A percentile compares a stretch with the other conserved stretches of the same genome.
These are phyloP conservation scores for Umbelopsis sp. DNA, from an alignment of 192 early-diverging fungal species.

Conservation along the genomic window DNA sequence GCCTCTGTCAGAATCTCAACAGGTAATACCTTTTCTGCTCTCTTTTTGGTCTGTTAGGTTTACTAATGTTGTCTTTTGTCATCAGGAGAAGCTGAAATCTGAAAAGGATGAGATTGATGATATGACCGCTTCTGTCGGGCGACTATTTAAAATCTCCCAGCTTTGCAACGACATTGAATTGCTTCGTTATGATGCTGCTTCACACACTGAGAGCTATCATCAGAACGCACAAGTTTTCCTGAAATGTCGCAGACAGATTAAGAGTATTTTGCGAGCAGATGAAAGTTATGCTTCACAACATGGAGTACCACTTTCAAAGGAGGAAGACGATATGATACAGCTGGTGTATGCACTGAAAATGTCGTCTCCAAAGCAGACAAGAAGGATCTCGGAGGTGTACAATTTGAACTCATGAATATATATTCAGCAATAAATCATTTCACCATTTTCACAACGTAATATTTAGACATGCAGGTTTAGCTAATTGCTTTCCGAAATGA, in stretches of 20 bases:
- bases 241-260: slow-evolving; percentile 45
- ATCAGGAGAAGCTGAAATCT: slow-evolving; percentile 3
- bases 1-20: not conserved
- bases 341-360: slow-evolving; percentile 38
- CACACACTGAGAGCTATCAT: slow-evolving; percentile 18
- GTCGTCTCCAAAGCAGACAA: slow-evolving; percentile 25
- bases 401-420: slow-evolving; percentile 25
- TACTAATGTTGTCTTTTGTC: not conserved
- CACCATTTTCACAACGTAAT: not conserved
- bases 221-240: slow-evolving; percentile 43
- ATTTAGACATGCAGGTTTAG: not conserved
- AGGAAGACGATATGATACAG: slow-evolving; percentile 47
- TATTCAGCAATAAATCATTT: not conserved
- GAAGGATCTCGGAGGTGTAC: slow-evolving; percentile 38
- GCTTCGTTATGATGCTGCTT: slow-evolving; percentile 31
- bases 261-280: slow-evolving; percentile 38
- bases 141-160: slow-evolving; percentile 29
- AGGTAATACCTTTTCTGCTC: not conserved
- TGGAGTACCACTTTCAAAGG: slow-evolving; percentile 31
- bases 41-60: not conserved
- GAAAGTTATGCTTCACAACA: slow-evolving; percentile 39
- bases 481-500: slow-evolving; percentile 5
- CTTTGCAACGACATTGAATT: slow-evolving; percentile 44
- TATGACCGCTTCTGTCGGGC: not conserved
- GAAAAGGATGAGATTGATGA: not conserved